A percentile compares a stretch with the other conserved stretches of the same genome.
phyloP scores from a whole-genome alignment of 768 basidiomycete genomes.

The Rhizopogon vulgaris region DNA sequence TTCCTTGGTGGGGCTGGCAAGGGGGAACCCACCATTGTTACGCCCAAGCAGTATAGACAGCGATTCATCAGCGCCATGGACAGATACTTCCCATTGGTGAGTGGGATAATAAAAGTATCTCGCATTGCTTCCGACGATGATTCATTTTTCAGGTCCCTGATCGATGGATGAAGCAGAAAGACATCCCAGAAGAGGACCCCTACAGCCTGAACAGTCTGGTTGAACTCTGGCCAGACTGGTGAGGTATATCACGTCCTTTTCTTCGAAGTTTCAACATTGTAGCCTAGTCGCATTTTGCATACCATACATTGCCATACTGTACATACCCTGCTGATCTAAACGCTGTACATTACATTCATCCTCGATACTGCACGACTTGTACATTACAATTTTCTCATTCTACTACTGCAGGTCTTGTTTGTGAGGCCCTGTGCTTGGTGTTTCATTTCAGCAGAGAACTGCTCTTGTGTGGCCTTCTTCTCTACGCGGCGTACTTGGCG shows the following conservation, averaged over 20 bases:
- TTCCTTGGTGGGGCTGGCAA: conserved; percentile 78
- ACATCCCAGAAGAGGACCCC: conserved; percentile 71
- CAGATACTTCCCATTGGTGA: conserved; percentile 79
- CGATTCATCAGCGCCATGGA: conserved; percentile 87
- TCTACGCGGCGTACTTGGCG: conserved; percentile 57
- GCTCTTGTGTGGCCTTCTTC: conserved; percentile 62
- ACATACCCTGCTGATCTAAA: conserved; percentile 1
- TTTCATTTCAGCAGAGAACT: conserved; percentile 58
- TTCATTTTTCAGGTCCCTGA: conserved; percentile 60
- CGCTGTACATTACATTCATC: background rate
- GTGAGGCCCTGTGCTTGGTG: conserved; percentile 46
- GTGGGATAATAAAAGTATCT: conserved; percentile 13
- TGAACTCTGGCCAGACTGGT: conserved; percentile 67
- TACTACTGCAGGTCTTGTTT: conserved; percentile 32
- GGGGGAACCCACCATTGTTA: conserved; percentile 95
- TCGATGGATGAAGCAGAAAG: conserved; percentile 86
- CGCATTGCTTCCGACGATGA: background rate
- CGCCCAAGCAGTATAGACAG: conserved; percentile 90
- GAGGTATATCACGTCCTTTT: background rate
- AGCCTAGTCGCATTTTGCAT: background rate
- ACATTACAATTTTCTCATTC: conserved; percentile 17
- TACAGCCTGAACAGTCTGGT: conserved; percentile 41
- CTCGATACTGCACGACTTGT: background rate
- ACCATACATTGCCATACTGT: background rate
- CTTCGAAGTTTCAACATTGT: conserved; percentile 5